A percentile compares a stretch with the other conserved stretches of the same genome.
Conservation (phyloP, 208 protist species). For the Acanthamoeba lenticulata region DNA sequence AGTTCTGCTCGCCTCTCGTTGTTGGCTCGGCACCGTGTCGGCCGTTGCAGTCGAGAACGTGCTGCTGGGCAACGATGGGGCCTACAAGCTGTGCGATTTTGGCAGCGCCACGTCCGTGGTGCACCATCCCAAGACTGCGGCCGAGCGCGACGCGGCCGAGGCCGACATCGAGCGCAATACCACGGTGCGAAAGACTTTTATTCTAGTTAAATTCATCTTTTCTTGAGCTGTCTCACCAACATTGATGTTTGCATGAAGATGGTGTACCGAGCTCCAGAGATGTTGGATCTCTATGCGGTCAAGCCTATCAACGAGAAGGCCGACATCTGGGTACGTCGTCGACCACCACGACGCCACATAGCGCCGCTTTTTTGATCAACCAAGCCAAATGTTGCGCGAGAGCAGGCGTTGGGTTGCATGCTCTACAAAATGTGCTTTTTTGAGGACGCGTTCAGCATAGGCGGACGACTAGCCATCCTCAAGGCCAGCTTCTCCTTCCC, state of each 20-base stretch:
- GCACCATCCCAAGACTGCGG: conserved; percentile 13
- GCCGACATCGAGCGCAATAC: conserved; percentile 59
- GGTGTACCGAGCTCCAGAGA: conserved; percentile 62
- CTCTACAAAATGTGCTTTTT: conserved; percentile 67
- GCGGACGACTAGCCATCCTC: conserved; percentile 42
- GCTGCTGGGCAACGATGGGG: conserved; percentile 52
- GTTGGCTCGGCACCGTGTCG: too few species aligned
- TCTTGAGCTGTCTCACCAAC: too few species aligned
- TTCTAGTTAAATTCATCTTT: too few species aligned
- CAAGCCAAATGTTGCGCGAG: neutral
- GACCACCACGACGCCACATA: too few species aligned
- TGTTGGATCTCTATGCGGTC: conserved; percentile 53
- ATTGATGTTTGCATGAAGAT: neutral
- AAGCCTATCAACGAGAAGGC: conserved; percentile 53
- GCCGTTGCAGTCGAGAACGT: conserved; percentile 62
- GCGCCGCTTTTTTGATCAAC: too few species aligned
- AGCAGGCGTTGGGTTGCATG: conserved; percentile 59
- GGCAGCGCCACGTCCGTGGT: conserved; percentile 22
- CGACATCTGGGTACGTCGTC: conserved; percentile 65
- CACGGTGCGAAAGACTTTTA: neutral
- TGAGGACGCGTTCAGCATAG: conserved; percentile 64
- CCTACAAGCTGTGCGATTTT: conserved; percentile 69
- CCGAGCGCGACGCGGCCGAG: conserved; percentile 46
- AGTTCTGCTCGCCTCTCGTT: too few species aligned
- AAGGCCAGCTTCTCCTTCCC: conserved; percentile 50